phyloP scores from a whole-genome alignment of 257 asterid species.

The Solanum medicagineum region DNA sequence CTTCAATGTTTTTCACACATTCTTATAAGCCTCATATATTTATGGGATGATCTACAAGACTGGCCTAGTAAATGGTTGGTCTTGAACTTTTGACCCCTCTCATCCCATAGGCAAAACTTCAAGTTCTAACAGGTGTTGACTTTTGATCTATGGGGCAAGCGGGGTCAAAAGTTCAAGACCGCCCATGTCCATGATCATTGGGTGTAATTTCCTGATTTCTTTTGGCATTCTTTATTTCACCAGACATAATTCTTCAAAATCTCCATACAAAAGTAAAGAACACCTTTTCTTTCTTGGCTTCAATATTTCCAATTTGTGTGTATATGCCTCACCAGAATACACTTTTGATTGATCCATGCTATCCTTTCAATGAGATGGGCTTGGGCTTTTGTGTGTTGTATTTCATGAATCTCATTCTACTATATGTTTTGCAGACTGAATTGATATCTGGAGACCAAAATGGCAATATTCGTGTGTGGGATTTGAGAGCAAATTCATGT shows the following conservation, averaged over 20 bases:
- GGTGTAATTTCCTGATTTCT: neutral
- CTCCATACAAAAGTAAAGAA: neutral
- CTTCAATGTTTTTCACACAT: neutral
- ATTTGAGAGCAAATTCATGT: constrained; percentile 93
- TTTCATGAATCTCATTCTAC: neutral
- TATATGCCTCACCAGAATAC: neutral
- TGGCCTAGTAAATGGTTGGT: neutral
- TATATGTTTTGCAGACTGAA: constrained; percentile 53
- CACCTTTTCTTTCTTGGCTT: neutral
- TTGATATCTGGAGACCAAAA: constrained; percentile 97
- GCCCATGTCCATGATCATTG: neutral
- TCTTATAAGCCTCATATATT: neutral
- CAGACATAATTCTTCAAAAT: neutral
- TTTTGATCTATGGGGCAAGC: neutral
- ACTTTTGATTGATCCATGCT: neutral
- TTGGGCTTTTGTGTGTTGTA: neutral
- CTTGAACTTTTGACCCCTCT: neutral
- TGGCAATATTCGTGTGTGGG: constrained; percentile 99
- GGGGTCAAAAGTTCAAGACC: neutral
- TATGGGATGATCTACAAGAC: neutral
- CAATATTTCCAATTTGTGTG: neutral
- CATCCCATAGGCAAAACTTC: neutral
- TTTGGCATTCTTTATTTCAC: neutral
- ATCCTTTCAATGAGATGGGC: neutral
- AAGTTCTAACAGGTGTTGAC: neutral